Evolutionary conservation across 805 yeast species (phyloP), one percentile per base, ranked within the genome.

Genomic region (Saturnispora mendoncae): DNA sequence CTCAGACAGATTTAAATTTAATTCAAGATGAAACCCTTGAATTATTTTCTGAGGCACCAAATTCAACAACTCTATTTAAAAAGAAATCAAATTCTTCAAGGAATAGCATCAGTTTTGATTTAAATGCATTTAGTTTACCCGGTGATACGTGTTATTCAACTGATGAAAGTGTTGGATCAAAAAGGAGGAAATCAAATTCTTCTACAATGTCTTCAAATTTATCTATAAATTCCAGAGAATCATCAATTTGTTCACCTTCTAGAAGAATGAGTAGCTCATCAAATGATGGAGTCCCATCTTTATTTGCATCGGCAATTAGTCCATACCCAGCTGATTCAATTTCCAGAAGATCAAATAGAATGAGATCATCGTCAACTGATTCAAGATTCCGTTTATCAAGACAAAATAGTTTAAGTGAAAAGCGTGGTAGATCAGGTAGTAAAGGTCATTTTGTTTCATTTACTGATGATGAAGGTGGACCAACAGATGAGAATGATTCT

Each of bases 91-190:
- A 30, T 23, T 8, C 23, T 15, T 18, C 33, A 12, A 12, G 25
- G 3, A 38, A 33, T 6, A 40, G 35, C 17, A 38, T 49, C 7
- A 38, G 46, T 24, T 57, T 57, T 39, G 62, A 57, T 41, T 44
- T 57, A 25, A 53, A 57, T 31, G 61, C 61, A 7, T 57, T 57
- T 35, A 52, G 54, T 28, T 37, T 54, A 23, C 54, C 58, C 5
- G 40, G 44, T 19, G 52, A 51, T 33, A 41, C 45, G 18, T 33
- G 33, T n/a, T 48, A 44, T 33, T 43, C 47, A 14, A 31, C 42
- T 26, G 40, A 45, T 19, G 46, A 45, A 20, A 42, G 46, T 14
- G 44, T 47, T 30, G 41, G 44, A 18, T 24, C 36, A 14, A 54
- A 51, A 20, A 49, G 57, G 33, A 46, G 46, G 39, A 54, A 51